Conservation (phyloP, 768 basidiomycete genomes). For the Mycena crocata region DNA sequence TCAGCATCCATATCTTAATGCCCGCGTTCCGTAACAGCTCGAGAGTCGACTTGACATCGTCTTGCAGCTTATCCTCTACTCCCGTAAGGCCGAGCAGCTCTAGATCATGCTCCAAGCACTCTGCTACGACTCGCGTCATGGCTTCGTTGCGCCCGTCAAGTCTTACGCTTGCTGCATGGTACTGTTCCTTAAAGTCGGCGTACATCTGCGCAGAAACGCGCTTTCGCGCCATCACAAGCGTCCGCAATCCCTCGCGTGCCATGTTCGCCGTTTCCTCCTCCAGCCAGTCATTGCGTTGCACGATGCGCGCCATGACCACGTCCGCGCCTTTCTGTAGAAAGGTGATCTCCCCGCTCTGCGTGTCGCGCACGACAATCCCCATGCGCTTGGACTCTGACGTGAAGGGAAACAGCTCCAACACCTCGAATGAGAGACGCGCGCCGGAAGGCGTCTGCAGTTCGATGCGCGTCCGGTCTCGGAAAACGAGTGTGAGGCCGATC, state of each 20-base stretch:
- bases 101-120: conserved; percentile 87
- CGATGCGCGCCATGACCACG: conserved; percentile 96
- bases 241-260: conserved; percentile 95
- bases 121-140: conserved; percentile 78
- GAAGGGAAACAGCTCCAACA: conserved; percentile 97
- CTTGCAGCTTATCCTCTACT: conserved; percentile 99
- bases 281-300: conserved; percentile 97
- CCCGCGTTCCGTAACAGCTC: conserved; percentile 95
- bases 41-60: conserved; percentile 93
- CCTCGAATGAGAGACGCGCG: conserved; percentile 74
- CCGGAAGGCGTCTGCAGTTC: conserved; percentile 82
- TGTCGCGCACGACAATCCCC: conserved; percentile 95
- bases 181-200: conserved; percentile 73
- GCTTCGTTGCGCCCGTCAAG: conserved; percentile 86
- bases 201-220: conserved; percentile 77
- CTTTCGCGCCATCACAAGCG: conserved; percentile 92
- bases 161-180: conserved; percentile 83
- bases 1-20: conserved; percentile 99
- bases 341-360: conserved; percentile 77
- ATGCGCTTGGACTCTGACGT: conserved; percentile 99
- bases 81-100: conserved; percentile 95
- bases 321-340: conserved; percentile 99
- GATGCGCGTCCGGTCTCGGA: conserved; percentile 92
- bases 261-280: conserved; percentile 99
- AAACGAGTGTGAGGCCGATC: conserved; percentile 89